Conservation (phyloP, 148 eudicot genomes). For the Pharnaceum exiguum region DNA sequence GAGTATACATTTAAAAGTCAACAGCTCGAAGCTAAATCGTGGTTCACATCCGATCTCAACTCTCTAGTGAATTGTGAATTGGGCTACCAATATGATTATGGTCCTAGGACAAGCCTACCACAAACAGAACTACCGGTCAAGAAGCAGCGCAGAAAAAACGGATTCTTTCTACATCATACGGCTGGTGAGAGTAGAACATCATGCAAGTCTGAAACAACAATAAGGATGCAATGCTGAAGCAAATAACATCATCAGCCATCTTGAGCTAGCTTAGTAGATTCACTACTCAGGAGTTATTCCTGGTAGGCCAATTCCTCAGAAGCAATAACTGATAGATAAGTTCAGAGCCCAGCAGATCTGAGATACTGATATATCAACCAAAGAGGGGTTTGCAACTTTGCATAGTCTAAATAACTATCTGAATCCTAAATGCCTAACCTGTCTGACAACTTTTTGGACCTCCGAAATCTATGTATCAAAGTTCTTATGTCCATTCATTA, state of each 20-base stretch:
- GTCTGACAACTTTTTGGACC: not conserved
- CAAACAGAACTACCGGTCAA: not conserved
- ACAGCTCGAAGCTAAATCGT: not conserved
- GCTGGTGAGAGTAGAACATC: not conserved
- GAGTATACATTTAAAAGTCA: not conserved
- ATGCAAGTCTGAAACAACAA: not conserved
- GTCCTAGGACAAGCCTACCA: conserved; percentile 9
- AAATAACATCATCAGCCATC: not conserved
- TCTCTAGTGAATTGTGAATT: not conserved
- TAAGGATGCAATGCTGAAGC: not conserved
- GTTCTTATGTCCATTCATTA: not conserved
- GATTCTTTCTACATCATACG: not conserved
- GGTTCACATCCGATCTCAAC: not conserved
- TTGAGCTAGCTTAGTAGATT: not conserved
- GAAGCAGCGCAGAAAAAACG: not conserved
- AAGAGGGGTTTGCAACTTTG: no score
- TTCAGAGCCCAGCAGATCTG: conserved; percentile 8
- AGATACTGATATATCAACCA: not conserved
- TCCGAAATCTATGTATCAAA: not conserved
- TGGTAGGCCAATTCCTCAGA: not conserved
- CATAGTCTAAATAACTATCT: no score
- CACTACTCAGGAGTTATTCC: not conserved
- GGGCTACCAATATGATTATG: not conserved
- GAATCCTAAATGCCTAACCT: no score
- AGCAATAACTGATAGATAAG: not conserved